Base-by-base conservation (phyloP, 305 asterid genomes). In the Fraxinus latifolia region DNA sequence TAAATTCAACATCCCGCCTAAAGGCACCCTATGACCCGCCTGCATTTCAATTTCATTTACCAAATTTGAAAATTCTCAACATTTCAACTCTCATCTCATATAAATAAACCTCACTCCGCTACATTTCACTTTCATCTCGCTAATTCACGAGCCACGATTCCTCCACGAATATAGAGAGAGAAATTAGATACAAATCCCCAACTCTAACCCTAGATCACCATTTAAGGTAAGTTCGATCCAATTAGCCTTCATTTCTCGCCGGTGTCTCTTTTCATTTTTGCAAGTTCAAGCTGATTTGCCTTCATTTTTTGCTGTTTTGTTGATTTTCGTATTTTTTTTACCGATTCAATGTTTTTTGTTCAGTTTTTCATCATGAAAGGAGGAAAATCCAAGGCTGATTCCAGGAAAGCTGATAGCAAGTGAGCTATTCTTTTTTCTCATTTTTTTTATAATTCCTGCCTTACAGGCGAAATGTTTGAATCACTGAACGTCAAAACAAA, bases 331-430 rank as follows among this genome's bases (percentile, higher is more conserved):
- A 3, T 25, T 31, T 15, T 17, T 2, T 1, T 15, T 3, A 4
- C 31, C 27, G 44, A 23, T 34, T 79, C 3, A 14, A 1, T 15
- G 29, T 5, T 19, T 1, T 53, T 4, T 39, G 67, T 70, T 80
- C 74, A 82, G 58, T 81, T 58, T 65, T 80, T 84, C 67, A 68
- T 3, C 82, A 90, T 94, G 97, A 91, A 89, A 82, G 95, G 93
- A 82, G 95, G 87, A 19, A 91, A 87, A 79, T 89, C 96, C 2
- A 92, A 87, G 87, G 92, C 91, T 2, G 91, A 81, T 68, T 74
- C 92, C 71, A 88, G 85, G 85, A 91, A 86, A 81, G 88, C 87
- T 36, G 92, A 89, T 76, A 80, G 86, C 83, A 92, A 86, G 98
- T 93, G 79, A 85, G 86, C 21, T 21, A 34, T 6, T 29, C 68